Base-by-base conservation (phyloP, 345 rosid genomes). In the Cardiospermum halicacabum region DNA sequence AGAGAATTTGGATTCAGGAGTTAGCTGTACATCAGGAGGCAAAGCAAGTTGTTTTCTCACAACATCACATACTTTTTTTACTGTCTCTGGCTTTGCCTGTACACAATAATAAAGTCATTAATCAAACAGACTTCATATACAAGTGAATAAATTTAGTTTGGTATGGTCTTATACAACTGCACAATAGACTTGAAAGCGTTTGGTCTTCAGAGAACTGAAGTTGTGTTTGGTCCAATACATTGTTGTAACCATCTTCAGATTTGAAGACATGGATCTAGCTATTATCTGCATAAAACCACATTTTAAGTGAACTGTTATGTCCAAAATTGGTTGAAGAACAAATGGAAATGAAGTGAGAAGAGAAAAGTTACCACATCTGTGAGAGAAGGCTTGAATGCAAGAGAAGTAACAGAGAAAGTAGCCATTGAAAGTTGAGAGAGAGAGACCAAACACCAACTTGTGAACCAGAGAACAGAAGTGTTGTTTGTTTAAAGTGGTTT, bases 81-180 rank as follows among this genome's bases (percentile, higher is more conserved):
- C 88, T 0, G 98, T 92, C 74, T 87, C 92, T 18, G 91, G 84
- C 59, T 82, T 92, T 40, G 92, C 98, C 96, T 89, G n/a, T n/a
- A n/a, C n/a, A n/a, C n/a, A n/a, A n/a, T n/a, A n/a, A n/a, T n/a
- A n/a, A n/a, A n/a, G n/a, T n/a, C n/a, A n/a, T n/a, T n/a, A n/a
- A 75, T 49, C 47, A 48, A 19, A 39, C 5, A 37, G 39, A 11
- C n/a, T 34, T 5, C 0, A 16, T 42, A 2, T 18, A 27, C 32
- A 19, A 8, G 32, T 26, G n/a, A n/a, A n/a, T n/a, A n/a, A n/a
- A n/a, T n/a, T n/a, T n/a, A n/a, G n/a, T n/a, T n/a, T n/a, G n/a
- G n/a, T n/a, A n/a, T n/a, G n/a, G n/a, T n/a, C 40, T 47, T 30
- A 62, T 31, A 24, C 31, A 13, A 79, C 80, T 26, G 64, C 65